These are phyloP conservation scores for Alloteropsis semialata DNA, from an alignment of 176 grass and related monocot genomes.

Conservation along the genomic window DNA sequence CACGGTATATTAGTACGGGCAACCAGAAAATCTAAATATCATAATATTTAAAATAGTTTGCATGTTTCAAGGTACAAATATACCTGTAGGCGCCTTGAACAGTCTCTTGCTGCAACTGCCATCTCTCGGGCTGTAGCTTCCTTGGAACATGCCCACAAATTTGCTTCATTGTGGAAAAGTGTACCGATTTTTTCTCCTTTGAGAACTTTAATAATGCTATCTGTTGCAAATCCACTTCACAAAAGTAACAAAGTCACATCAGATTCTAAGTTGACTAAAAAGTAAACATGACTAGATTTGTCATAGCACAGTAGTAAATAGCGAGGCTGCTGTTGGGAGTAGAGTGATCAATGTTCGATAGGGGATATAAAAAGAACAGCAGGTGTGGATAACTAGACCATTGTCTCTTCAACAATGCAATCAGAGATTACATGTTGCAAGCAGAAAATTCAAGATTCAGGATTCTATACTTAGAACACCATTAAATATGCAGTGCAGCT, in stretches of 20 bases:
- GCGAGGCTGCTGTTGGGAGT: neutral
- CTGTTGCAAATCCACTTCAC: slow-evolving; percentile 81
- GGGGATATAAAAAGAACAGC: neutral
- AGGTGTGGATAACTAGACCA: too few species aligned
- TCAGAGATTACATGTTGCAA: neutral
- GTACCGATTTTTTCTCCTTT: slow-evolving; percentile 89
- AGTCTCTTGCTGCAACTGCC: slow-evolving; percentile 91
- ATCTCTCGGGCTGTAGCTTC: slow-evolving; percentile 62
- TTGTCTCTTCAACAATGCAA: neutral
- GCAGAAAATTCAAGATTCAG: neutral
- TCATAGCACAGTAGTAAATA: neutral
- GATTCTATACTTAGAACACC: neutral
- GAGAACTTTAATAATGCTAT: slow-evolving; percentile 82
- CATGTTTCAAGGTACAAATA: neutral
- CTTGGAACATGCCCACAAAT: slow-evolving; percentile 49
- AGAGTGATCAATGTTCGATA: neutral
- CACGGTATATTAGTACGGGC: slow-evolving; percentile 7
- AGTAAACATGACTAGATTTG: neutral
- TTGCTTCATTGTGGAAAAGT: slow-evolving; percentile 80
- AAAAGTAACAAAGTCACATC: slow-evolving; percentile 30
- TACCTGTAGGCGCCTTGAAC: slow-evolving; percentile 80
- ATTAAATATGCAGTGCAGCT: neutral
- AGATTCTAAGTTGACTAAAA: neutral
- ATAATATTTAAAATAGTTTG: neutral
- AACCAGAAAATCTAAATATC: neutral